Conservation (phyloP, 1,139 yeast genomes). For the Suhomyces guaymorum region DNA sequence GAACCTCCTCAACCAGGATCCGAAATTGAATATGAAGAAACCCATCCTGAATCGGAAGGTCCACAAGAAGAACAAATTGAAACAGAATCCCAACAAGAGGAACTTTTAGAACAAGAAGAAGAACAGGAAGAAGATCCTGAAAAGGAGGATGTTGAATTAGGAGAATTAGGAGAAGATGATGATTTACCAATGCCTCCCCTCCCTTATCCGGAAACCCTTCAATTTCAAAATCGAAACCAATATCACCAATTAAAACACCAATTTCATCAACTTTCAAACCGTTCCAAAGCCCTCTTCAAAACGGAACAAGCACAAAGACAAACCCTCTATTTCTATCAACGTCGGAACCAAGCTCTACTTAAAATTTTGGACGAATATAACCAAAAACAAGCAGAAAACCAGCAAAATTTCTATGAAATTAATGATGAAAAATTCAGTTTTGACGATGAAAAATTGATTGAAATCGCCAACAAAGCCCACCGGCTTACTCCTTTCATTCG, state of each 20-base stretch:
- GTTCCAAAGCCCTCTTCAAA: slow-evolving; percentile 30
- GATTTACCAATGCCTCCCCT: too few species aligned
- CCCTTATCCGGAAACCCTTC: slow-evolving; percentile 6
- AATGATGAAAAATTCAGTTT: too few species aligned
- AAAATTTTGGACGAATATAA: slow-evolving; percentile 30
- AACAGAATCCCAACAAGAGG: slow-evolving; percentile 1
- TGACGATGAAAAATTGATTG: slow-evolving; percentile 1
- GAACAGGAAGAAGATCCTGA: too few species aligned
- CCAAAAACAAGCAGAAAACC: slow-evolving; percentile 5
- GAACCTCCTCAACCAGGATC: background rate
- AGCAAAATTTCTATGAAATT: slow-evolving; percentile 2
- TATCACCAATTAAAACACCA: slow-evolving; percentile 30
- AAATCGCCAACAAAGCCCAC: slow-evolving; percentile 9
- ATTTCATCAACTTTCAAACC: slow-evolving; percentile 25
- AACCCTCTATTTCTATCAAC: slow-evolving; percentile 34
- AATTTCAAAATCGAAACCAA: slow-evolving; percentile 24
- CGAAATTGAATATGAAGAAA: background rate
- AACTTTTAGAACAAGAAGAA: too few species aligned
- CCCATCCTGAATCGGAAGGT: slow-evolving; percentile 1
- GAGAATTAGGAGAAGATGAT: too few species aligned
- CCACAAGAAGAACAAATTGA: slow-evolving; percentile 2
- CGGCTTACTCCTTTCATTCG: slow-evolving; percentile 8
- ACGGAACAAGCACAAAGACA: slow-evolving; percentile 38
- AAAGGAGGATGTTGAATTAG: too few species aligned
- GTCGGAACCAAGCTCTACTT: slow-evolving; percentile 42